A percentile compares a stretch with the other conserved stretches of the same genome.
Conservation (phyloP, 2,329 filamentous ascomycete genomes). For the Teratosphaeria zuluensis region DNA sequence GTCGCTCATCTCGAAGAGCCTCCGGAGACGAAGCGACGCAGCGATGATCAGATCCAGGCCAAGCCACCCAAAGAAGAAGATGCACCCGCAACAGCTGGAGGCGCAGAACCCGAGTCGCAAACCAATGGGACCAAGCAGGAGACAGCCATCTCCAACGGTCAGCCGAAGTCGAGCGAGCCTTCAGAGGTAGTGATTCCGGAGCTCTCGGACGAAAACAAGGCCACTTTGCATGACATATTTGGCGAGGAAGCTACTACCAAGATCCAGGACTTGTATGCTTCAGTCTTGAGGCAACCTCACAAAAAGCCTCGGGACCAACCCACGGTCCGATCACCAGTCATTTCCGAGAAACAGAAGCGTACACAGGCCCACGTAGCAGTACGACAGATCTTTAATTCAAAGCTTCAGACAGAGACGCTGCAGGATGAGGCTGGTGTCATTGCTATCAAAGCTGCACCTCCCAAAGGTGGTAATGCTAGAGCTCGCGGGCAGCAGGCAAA, state of each 20-base stretch:
- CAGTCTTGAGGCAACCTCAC: conserved; percentile 44
- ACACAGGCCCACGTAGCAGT: conserved; percentile 56
- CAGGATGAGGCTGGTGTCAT: conserved; percentile 58
- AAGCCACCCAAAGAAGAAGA: neutral
- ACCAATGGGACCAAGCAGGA: neutral
- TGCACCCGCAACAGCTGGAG: conserved; percentile 7
- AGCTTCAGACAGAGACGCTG: conserved; percentile 67
- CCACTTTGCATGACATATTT: conserved; percentile 37
- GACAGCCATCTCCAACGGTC: neutral
- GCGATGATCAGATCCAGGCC: neutral
- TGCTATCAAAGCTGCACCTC: conserved; percentile 41
- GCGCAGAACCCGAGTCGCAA: neutral
- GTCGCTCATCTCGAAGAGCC: conserved; percentile 59
- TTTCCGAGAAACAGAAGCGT: conserved; percentile 52
- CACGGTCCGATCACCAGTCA: conserved; percentile 42
- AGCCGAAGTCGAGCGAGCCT: neutral
- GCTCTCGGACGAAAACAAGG: conserved; percentile 30
- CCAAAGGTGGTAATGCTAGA: conserved; percentile 14
- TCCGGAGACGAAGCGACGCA: conserved; percentile 4
- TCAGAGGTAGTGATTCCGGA: conserved; percentile 6
- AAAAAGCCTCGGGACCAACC: conserved; percentile 49
- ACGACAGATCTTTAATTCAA: conserved; percentile 68
- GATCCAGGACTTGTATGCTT: conserved; percentile 47
- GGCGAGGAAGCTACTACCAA: conserved; percentile 40
- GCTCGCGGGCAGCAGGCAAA: conserved; percentile 6